Percentiles rank a stretch among this genome's conserved stretches.
These are phyloP conservation scores for Tulasnella sp. DNA, from an alignment of 768 basidiomycete species.

Conservation along the genomic window DNA sequence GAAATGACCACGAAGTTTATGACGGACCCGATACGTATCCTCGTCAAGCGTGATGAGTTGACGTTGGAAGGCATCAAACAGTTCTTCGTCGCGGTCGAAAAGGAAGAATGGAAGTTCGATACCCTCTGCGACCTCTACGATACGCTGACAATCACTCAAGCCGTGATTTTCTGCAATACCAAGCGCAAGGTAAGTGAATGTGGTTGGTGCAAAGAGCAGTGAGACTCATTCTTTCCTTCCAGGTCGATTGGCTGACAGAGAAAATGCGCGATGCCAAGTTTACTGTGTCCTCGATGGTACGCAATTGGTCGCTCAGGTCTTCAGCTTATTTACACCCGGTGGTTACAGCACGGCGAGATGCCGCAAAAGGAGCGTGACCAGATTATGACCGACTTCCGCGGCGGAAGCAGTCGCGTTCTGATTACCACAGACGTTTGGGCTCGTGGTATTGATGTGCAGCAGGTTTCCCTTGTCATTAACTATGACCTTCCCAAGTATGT, in stretches of 20 bases:
- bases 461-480: conserved; percentile 37
- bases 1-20: conserved; percentile 42
- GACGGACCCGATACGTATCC: conserved; percentile 36
- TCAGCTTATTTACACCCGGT: not conserved
- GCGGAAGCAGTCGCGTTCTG: conserved; percentile 27
- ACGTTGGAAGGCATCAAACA: conserved; percentile 33
- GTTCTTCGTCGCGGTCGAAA: conserved; percentile 37
- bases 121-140: conserved; percentile 38
- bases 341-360: conserved; percentile 26
- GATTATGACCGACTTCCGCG: conserved; percentile 31
- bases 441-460: conserved; percentile 39
- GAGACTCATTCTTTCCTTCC: not conserved
- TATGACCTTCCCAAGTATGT: conserved; percentile 28
- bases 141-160: conserved; percentile 39
- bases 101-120: conserved; percentile 43
- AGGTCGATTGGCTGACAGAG: conserved; percentile 37
- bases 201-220: too few relatives aligned
- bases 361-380: conserved; percentile 29
- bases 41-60: conserved; percentile 40
- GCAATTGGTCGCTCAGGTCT: not conserved
- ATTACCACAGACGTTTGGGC: conserved; percentile 34
- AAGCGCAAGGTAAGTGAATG: conserved; percentile 29
- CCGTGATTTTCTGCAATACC: conserved; percentile 41
- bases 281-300: conserved; percentile 28
- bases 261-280: conserved; percentile 37